A percentile compares a stretch with the other conserved stretches of the same genome.
Conservation (phyloP, 768 basidiomycete genomes). For the Mycena crocata region DNA sequence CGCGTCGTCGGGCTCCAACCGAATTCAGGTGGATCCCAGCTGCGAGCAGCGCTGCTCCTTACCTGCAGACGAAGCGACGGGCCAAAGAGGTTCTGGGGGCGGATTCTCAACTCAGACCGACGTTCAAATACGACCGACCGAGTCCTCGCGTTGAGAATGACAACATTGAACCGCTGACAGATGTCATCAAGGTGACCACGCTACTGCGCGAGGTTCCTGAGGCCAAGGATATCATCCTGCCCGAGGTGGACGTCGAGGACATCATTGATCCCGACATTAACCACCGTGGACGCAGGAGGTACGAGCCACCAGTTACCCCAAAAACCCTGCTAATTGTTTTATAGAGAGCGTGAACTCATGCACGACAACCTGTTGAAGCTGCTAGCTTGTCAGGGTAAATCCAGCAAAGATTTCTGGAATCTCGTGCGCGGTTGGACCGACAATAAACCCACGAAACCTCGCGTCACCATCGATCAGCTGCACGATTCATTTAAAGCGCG, state of each 20-base stretch:
- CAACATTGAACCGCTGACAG: background rate
- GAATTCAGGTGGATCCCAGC: background rate
- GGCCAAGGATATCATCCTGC: background rate
- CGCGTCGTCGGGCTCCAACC: background rate
- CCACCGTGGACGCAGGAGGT: conserved; percentile 6
- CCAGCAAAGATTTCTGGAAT: background rate
- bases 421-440: background rate
- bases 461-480: background rate
- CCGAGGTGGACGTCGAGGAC: background rate
- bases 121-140: background rate
- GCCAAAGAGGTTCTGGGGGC: background rate
- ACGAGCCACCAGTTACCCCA: background rate
- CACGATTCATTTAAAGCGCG: background rate
- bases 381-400: background rate
- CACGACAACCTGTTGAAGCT: conserved; percentile 1
- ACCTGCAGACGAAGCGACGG: background rate
- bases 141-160: too few relatives aligned
- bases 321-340: background rate
- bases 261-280: background rate
- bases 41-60: background rate
- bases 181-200: background rate
- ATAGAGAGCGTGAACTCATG: conserved; percentile 8
- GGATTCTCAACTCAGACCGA: background rate
- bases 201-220: background rate
- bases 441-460: background rate